Percentiles rank a stretch among this genome's conserved stretches.
Conservation (phyloP, 768 basidiomycete species). For the Holtermannia corniformis region DNA sequence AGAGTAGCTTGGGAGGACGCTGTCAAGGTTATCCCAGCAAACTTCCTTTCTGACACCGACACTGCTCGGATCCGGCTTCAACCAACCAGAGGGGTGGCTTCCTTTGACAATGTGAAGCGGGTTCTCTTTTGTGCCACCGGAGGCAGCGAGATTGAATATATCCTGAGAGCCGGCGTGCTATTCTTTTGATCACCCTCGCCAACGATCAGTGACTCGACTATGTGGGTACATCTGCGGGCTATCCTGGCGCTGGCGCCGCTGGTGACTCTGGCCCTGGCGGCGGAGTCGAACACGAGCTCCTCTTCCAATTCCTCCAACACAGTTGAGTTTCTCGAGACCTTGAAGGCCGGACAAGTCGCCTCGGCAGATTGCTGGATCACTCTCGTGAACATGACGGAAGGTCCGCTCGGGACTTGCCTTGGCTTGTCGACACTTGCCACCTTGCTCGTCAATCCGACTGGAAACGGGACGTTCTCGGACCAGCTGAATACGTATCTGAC, state of each 20-base stretch:
- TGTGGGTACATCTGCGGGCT: no score
- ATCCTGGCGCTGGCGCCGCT: background rate
- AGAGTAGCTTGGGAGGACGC: no score
- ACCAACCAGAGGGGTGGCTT: no score
- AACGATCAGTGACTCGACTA: no score
- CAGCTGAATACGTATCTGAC: slow-evolving; percentile 26
- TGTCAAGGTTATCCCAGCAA: no score
- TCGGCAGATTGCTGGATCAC: slow-evolving; percentile 19
- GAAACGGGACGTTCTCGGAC: slow-evolving; percentile 20
- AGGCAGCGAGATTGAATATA: no score
- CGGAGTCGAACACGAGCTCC: background rate
- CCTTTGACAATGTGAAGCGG: no score
- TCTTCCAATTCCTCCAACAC: background rate
- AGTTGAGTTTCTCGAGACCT: background rate
- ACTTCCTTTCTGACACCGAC: no score
- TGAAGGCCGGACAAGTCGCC: background rate
- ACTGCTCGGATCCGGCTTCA: no score
- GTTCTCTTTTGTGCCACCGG: no score
- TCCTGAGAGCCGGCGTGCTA: no score
- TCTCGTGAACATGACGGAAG: slow-evolving; percentile 35
- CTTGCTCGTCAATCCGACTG: slow-evolving; percentile 17
- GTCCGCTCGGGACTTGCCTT: slow-evolving; percentile 31
- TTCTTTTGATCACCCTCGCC: no score
- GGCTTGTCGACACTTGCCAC: slow-evolving; percentile 22
- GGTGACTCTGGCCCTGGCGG: background rate